Base-by-base conservation (phyloP, 805 yeast genomes). In the Naumovozyma dairenensis region DNA sequence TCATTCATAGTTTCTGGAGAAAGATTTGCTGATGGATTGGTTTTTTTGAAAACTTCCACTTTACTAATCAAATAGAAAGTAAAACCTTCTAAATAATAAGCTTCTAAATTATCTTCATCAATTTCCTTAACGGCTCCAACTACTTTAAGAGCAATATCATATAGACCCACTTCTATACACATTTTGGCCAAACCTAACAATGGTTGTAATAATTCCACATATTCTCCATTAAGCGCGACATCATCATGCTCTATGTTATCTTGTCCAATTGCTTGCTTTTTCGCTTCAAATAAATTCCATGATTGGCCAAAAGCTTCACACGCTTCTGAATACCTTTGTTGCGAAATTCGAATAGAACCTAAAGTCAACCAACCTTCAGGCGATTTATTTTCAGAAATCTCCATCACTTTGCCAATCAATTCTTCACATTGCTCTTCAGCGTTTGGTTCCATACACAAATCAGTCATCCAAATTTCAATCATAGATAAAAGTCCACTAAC, bases 381-480 rank as follows among this genome's bases (percentile, higher is more conserved):
- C 37, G 81, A 77, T 21, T 56, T 46, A 3, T 53, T 49, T 16
- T 64, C 63, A 42, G 79, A 80, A 21, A 82, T 57, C 33, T 71
- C 59, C 49, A 84, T 58, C 1, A 93, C 75, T 44, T 71, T 72
- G 8, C 70, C 58, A 35, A 87, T 78, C 43, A 83, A 65, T 35
- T 66, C 66, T 46, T 86, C 81, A 60, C 97, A 92, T 55, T 74
- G 69, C 6, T 55, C 16, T 59, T 92, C 97, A 2, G 97, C 97
- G 44, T 79, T 77, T 3, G 75, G 75, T 49, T 84, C 94, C 95
- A 87, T 85, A 63, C 97, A 87, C 43, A 87, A 64, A 63, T 89
- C 96, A 1, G 97, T 89, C 96, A 86, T 84, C 95, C 95, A 87
- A 37, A 84, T 80, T 59, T 89, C 98, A 49, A 92, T 81, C 63